Evolutionary conservation across 1,139 yeast genomes (phyloP).

Genomic region (Hansenula lynferdii): DNA sequence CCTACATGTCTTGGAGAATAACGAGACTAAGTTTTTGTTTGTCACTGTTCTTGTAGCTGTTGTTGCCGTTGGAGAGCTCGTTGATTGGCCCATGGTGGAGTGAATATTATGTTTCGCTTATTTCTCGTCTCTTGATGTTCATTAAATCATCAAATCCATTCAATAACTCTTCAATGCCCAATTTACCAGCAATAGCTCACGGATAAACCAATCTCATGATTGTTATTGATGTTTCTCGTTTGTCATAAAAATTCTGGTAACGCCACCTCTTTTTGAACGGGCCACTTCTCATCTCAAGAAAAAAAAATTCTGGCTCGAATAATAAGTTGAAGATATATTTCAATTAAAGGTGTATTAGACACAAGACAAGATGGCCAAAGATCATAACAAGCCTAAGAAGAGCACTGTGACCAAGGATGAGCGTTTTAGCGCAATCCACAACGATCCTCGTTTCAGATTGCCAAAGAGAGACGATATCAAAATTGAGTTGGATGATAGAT

Average conservation of each 20-base stretch:
- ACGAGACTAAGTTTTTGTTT: conserved; percentile 25
- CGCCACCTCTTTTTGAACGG: neutral
- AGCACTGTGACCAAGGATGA: conserved; percentile 53
- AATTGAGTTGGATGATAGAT: conserved; percentile 83
- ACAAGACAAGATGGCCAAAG: conserved; percentile 7
- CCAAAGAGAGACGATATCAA: conserved; percentile 69
- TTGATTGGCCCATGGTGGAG: conserved; percentile 29
- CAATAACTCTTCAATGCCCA: too few relatives aligned
- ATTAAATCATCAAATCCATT: too few relatives aligned
- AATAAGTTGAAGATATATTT: too few relatives aligned
- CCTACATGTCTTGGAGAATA: conserved; percentile 32
- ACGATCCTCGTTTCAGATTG: conserved; percentile 82
- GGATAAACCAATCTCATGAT: too few relatives aligned
- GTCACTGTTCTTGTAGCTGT: conserved; percentile 17
- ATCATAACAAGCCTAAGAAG: conserved; percentile 9
- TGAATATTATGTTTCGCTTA: too few relatives aligned
- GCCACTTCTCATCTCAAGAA: conserved; percentile 1
- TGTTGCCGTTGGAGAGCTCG: conserved; percentile 10
- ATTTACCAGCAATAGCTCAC: too few relatives aligned
- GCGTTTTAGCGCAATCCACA: conserved; percentile 74
- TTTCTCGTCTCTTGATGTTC: too few relatives aligned
- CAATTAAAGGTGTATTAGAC: too few relatives aligned
- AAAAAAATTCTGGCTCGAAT: neutral
- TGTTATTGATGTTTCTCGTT: too few relatives aligned
- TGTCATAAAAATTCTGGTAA: neutral